Base-by-base conservation (phyloP, 306 rosid species). In the Calophaca sinica region DNA sequence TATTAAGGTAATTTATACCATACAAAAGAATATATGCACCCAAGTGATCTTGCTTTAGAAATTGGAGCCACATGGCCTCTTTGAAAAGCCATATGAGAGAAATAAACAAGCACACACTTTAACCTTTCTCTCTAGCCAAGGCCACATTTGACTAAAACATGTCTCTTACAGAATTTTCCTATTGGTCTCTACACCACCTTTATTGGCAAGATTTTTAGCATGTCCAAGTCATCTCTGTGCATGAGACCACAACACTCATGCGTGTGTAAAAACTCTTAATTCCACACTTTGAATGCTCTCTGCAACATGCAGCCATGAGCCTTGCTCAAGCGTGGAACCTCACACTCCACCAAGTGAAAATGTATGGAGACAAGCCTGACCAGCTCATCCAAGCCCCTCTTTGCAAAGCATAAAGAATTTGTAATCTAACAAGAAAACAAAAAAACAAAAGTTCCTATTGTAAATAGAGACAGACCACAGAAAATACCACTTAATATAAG, bases 231-330 rank as follows among this genome's bases (percentile, higher is more conserved):
- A 84, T 54, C 14, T 41, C 7, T 53, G 61, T 68, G 75, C 83
- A 49, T 73, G 83, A 58, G 81, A 62, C 33, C 9, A 15, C 76
- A 57, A 15, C 76, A 57, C 74, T 70, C 61, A 9, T 57, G 80
- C 73, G 84, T 81, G 87, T 77, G 85, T 44, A 5, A n/a, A 49
- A 76, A 54, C 69, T 51, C 61, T 48, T 36, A 7, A 6, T 2
- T 20, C 41, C 87, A 80, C 85, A 77, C 36, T 59, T 49, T 32
- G 45, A 78, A 44, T 68, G 72, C 35, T 49, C 13, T 5, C 4
- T 68, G 46, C 71, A 63, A 55, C 55, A 60, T 41, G 26, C 9
- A 62, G 68, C 66, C 87, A 77, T 81, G 85, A 77, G 87, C 62
- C 33, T 68, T 13, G 51, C 83, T 68, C 78, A 45, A 60, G 74